Percentiles rank a stretch among this genome's conserved stretches.
Conservation (phyloP, 176 grass and related monocot genomes). For the Lolium perenne region DNA sequence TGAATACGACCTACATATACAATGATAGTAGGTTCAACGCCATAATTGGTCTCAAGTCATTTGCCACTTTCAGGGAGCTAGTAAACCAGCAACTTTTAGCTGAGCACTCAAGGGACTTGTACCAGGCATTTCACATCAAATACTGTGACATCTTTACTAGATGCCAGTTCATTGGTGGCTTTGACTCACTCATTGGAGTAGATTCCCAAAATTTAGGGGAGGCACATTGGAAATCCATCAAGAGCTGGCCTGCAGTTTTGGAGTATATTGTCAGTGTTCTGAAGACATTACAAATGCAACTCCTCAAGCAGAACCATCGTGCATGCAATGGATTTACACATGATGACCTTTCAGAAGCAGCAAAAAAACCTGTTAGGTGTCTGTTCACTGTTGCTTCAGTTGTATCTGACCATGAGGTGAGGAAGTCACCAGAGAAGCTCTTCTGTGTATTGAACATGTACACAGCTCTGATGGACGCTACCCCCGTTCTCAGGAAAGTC, state of each 20-base stretch:
- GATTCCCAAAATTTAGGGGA: slow-evolving; percentile 18
- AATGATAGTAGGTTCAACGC: slow-evolving; percentile 3
- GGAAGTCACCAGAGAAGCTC: slow-evolving; percentile 40
- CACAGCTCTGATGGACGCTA: slow-evolving; percentile 18
- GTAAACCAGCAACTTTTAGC: background rate
- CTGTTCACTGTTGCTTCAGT: slow-evolving; percentile 21
- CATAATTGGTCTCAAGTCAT: slow-evolving; percentile 30
- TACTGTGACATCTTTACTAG: slow-evolving; percentile 15
- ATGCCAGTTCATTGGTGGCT: slow-evolving; percentile 16
- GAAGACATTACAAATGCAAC: slow-evolving; percentile 1
- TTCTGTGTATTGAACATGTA: slow-evolving; percentile 41
- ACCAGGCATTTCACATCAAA: slow-evolving; percentile 30
- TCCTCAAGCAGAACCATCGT: slow-evolving; percentile 8
- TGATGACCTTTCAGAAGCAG: background rate
- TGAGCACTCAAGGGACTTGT: slow-evolving; percentile 14
- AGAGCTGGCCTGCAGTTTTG: slow-evolving; percentile 39
- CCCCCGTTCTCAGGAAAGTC: slow-evolving; percentile 6
- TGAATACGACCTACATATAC: slow-evolving; percentile 14
- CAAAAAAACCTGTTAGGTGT: background rate
- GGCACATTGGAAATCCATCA: slow-evolving; percentile 42
- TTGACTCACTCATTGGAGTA: slow-evolving; percentile 29
- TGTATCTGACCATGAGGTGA: slow-evolving; percentile 3
- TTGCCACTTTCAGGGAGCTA: background rate
- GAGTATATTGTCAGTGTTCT: slow-evolving; percentile 32
- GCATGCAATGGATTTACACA: slow-evolving; percentile 3